Conservation (phyloP, 176 grass and related monocot genomes). For the Avena insularis region DNA sequence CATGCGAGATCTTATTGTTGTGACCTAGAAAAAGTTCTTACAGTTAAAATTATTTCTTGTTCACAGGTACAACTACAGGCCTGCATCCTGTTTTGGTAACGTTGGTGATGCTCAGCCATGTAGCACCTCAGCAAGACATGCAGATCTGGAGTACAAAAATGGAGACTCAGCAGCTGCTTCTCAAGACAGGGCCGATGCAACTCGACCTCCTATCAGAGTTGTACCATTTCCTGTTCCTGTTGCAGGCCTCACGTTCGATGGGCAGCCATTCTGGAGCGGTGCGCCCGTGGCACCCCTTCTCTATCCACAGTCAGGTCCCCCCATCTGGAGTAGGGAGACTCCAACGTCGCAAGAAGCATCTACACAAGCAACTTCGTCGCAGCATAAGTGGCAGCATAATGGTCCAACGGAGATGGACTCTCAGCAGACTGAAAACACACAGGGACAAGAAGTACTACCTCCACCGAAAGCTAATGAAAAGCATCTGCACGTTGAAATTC, state of each 20-base stretch:
- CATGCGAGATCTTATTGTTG: neutral
- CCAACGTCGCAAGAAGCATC: slow-evolving; percentile 46
- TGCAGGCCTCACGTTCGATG: slow-evolving; percentile 66
- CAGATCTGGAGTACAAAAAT: slow-evolving; percentile 47
- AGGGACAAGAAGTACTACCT: slow-evolving; percentile 25
- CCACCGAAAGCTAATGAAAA: slow-evolving; percentile 33
- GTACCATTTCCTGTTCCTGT: slow-evolving; percentile 68
- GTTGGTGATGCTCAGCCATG: slow-evolving; percentile 42
- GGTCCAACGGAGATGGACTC: slow-evolving; percentile 30
- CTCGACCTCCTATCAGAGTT: slow-evolving; percentile 64
- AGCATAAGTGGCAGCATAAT: slow-evolving; percentile 42
- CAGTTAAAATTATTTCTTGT: slow-evolving; percentile 17
- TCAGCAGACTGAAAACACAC: slow-evolving; percentile 30
- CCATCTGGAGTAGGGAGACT: slow-evolving; percentile 49
- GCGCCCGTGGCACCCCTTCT: slow-evolving; percentile 47
- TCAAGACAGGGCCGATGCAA: slow-evolving; percentile 55
- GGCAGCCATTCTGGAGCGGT: slow-evolving; percentile 54
- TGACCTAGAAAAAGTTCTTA: slow-evolving; percentile 32
- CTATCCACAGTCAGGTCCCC: slow-evolving; percentile 55
- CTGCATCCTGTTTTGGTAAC: slow-evolving; percentile 32
- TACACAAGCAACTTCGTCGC: slow-evolving; percentile 29
- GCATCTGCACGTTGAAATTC: slow-evolving; percentile 40
- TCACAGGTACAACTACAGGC: slow-evolving; percentile 77
- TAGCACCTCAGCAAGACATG: slow-evolving; percentile 51
- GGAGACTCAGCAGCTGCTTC: slow-evolving; percentile 29